Evolutionary conservation across 768 basidiomycete genomes (phyloP).

Genomic region (Suillus variegatus): DNA sequence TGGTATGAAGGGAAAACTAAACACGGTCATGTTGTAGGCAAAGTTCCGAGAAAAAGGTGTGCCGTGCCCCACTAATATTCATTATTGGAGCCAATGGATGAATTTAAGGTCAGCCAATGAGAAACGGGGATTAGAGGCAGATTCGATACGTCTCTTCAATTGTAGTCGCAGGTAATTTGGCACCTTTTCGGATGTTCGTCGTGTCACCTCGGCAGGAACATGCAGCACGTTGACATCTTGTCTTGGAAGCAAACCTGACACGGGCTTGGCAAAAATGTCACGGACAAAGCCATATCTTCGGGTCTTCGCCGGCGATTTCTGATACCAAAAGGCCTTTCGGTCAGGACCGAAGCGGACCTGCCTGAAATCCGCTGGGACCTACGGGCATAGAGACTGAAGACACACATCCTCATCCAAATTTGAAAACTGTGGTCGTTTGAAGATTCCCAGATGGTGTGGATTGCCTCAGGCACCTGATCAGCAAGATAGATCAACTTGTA

Average conservation of each 20-base stretch:
- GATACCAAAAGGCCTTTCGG: neutral
- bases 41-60: neutral
- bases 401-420: neutral
- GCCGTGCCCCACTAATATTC: neutral
- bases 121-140: neutral
- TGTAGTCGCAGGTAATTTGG: neutral
- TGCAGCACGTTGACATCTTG: conserved; percentile 16
- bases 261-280: neutral
- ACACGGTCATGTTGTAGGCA: neutral
- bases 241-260: neutral
- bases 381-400: neutral
- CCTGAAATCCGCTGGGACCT: neutral
- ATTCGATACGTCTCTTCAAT: neutral
- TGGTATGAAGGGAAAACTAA: neutral
- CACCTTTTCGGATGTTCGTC: conserved; percentile 9
- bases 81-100: neutral
- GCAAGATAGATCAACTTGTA: neutral
- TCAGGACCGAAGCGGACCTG: neutral
- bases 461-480: neutral
- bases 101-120: neutral
- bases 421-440: neutral
- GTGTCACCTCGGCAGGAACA: conserved; percentile 27
- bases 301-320: neutral
- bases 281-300: neutral
- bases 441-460: neutral